Conservation (phyloP, 2,329 filamentous ascomycete species). For the Fusarium kyushuense region DNA sequence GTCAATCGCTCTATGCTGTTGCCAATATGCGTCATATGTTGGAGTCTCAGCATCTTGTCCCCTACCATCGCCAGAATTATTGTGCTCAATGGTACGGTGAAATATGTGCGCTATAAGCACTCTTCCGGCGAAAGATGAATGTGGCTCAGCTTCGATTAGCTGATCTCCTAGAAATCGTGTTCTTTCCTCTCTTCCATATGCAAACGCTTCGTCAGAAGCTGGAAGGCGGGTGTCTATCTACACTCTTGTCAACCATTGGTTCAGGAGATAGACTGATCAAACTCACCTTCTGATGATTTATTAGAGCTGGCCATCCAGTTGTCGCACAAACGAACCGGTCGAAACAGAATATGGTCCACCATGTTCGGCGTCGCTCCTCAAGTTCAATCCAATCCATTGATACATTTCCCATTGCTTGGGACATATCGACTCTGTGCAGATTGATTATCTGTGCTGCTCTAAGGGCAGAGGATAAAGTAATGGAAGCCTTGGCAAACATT, state of each 20-base stretch:
- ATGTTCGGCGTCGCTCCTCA: conserved; percentile 21
- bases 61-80: background rate
- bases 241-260: background rate
- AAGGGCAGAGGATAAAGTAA: conserved; percentile 15
- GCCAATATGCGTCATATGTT: conserved; percentile 1
- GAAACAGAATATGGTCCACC: conserved; percentile 32
- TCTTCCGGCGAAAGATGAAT: conserved; percentile 17
- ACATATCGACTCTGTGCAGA: background rate
- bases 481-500: conserved; percentile 26
- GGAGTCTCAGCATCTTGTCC: background rate
- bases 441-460: conserved; percentile 16
- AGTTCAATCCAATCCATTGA: conserved; percentile 8
- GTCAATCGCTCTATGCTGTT: conserved; percentile 11
- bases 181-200: conserved; percentile 5
- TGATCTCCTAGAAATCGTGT: conserved; percentile 18
- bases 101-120: conserved; percentile 19
- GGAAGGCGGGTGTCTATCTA: conserved; percentile 24
- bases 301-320: conserved; percentile 26
- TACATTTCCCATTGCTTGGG: accelerated
- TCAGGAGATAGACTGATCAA: accelerated
- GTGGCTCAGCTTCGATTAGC: conserved; percentile 1
- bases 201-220: conserved; percentile 14
- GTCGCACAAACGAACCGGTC: conserved; percentile 25
- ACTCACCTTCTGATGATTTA: background rate
- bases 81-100: conserved; percentile 25